Percentiles rank a stretch among this genome's conserved stretches.
Evolutionary conservation across 768 basidiomycete genomes (phyloP).

Genomic region (Boletellus ananas): DNA sequence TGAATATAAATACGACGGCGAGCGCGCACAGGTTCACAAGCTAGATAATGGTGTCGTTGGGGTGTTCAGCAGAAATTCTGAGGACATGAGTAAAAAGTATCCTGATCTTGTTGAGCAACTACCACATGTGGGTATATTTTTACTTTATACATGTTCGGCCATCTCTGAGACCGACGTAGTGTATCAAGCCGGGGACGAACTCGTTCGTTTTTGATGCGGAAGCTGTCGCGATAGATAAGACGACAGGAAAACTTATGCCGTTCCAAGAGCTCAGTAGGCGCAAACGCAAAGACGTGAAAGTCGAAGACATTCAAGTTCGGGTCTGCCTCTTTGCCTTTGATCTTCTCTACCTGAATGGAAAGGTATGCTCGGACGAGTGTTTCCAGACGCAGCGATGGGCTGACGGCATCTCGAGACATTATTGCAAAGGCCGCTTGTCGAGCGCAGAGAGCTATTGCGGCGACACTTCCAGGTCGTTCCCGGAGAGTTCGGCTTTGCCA

Average conservation of each 20-base stretch:
- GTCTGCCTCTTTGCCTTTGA: constrained; percentile 98
- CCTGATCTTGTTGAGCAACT: constrained; percentile 96
- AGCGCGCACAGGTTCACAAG: constrained; percentile 93
- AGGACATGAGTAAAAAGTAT: constrained; percentile 99
- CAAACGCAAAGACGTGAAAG: constrained; percentile 96
- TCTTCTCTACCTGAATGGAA: constrained; percentile 92
- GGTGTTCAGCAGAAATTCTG: constrained; percentile 97
- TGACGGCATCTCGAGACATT: constrained; percentile 56
- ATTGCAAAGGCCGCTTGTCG: constrained; percentile 67
- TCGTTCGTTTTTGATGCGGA: constrained; percentile 96
- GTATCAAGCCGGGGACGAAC: constrained; percentile 75
- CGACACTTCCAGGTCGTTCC: constrained; percentile 79
- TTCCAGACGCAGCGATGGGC: not conserved
- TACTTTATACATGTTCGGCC: not conserved
- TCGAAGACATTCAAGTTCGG: constrained; percentile 95
- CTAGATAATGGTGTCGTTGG: constrained; percentile 76
- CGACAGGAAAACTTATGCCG: constrained; percentile 83
- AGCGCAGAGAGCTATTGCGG: constrained; percentile 72
- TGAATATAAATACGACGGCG: constrained; percentile 99
- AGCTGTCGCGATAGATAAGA: constrained; percentile 91
- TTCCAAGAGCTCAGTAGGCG: constrained; percentile 96
- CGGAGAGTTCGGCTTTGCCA: constrained; percentile 92
- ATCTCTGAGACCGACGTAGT: constrained; percentile 43
- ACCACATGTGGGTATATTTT: constrained; percentile 56
- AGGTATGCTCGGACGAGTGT: constrained; percentile 46